Conservation (phyloP, 2,329 filamentous ascomycete species). For the Ceratocystis alfenasii region DNA sequence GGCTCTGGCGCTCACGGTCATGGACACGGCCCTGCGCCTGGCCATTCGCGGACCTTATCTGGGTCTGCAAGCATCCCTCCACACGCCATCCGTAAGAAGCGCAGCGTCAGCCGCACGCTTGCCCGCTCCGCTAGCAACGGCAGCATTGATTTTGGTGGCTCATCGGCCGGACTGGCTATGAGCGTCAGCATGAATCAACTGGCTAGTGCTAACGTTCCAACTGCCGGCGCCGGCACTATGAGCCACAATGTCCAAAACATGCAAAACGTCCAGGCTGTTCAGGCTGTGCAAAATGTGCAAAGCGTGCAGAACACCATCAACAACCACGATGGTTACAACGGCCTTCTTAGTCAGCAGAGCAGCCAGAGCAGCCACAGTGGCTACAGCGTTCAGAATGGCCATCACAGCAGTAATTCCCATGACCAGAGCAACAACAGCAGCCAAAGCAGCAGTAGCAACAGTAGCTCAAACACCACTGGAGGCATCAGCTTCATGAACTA, state of each 20-base stretch:
- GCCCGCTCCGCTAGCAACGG: not conserved
- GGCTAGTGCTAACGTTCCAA: not conserved
- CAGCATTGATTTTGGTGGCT: not conserved
- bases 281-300: too few relatives aligned
- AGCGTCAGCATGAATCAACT: not conserved
- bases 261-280: too few relatives aligned
- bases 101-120: not conserved
- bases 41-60: slow-evolving; percentile 8
- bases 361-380: too few relatives aligned
- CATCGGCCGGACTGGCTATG: not conserved
- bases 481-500: slow-evolving; percentile 66
- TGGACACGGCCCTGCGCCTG: not conserved
- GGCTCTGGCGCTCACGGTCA: not conserved
- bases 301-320: too few relatives aligned
- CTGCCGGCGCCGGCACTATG: not conserved
- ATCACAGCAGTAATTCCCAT: too few relatives aligned
- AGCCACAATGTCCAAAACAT: too few relatives aligned
- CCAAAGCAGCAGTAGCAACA: slow-evolving; percentile 23
- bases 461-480: slow-evolving; percentile 25
- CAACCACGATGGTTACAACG: not conserved
- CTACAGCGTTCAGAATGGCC: too few relatives aligned
- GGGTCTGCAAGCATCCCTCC: not conserved
- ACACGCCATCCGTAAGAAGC: not conserved
- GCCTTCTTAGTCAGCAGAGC: too few relatives aligned
- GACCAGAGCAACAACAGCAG: not conserved